These are phyloP conservation scores for Podaxis sp. DNA, from an alignment of 768 basidiomycete genomes.

Conservation along the genomic window DNA sequence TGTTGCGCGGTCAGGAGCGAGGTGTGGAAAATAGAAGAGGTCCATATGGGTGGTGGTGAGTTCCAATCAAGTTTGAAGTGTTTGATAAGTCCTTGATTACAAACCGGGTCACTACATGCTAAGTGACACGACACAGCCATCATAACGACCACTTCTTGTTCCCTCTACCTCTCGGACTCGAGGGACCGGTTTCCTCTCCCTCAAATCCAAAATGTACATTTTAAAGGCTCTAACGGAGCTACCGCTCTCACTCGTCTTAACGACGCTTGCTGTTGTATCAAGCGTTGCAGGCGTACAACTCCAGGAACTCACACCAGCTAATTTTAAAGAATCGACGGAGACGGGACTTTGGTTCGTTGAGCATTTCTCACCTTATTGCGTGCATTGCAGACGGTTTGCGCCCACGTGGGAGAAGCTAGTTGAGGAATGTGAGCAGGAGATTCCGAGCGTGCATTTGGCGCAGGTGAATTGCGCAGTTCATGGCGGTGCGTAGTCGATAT, in stretches of 20 bases:
- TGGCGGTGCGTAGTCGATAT: conserved; percentile 23
- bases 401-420: conserved; percentile 81
- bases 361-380: conserved; percentile 85
- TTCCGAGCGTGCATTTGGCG: conserved; percentile 61
- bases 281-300: not conserved
- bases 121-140: conserved; percentile 8
- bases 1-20: conserved; percentile 37
- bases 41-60: conserved; percentile 41
- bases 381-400: conserved; percentile 75
- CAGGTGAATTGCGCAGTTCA: conserved; percentile 39
- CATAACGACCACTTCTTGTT: not conserved
- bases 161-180: not conserved
- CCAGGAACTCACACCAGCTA: conserved; percentile 52
- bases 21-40: conserved; percentile 53
- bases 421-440: conserved; percentile 46
- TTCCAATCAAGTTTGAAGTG: conserved; percentile 2
- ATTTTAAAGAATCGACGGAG: conserved; percentile 52
- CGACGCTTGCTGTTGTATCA: conserved; percentile 6
- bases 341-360: conserved; percentile 82
- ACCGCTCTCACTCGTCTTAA: conserved; percentile 6
- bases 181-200: conserved; percentile 7
- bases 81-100: not conserved
- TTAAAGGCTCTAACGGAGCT: conserved; percentile 3
- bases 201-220: not conserved
- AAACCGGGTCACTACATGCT: not conserved